phyloP scores from a whole-genome alignment of 2,329 filamentous ascomycete species.

The Scedosporium dehoogii region DNA sequence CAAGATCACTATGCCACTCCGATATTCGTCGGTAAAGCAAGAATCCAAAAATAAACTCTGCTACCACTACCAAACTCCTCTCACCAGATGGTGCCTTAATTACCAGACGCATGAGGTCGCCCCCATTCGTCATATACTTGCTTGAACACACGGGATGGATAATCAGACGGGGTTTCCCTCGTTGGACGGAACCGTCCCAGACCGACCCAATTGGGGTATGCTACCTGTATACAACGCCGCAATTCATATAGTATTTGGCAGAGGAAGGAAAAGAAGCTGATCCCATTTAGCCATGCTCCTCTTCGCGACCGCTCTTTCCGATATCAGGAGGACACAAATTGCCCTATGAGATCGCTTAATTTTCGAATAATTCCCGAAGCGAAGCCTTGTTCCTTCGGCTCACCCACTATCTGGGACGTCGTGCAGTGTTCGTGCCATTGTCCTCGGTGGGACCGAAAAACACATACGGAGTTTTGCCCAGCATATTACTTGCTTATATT shows the following conservation, averaged over 20 bases:
- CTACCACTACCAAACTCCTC: not conserved
- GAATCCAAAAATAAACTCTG: not conserved
- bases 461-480: not conserved
- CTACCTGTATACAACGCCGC: not conserved
- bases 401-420: not conserved
- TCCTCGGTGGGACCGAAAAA: not conserved
- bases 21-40: not conserved
- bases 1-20: not conserved
- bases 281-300: slow-evolving; percentile 1
- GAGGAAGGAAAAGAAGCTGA: not conserved
- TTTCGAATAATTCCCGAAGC: slow-evolving; percentile 2
- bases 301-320: not conserved
- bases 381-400: not conserved
- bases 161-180: not conserved
- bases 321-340: slow-evolving; percentile 6
- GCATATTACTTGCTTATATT: not conserved
- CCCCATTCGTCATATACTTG: not conserved
- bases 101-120: not conserved
- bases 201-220: not conserved
- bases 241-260: not conserved
- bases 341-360: slow-evolving; percentile 2
- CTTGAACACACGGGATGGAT: slow-evolving; percentile 1
- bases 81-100: not conserved
- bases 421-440: not conserved
- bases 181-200: not conserved